These are phyloP conservation scores for Erysimum cheiri DNA, from an alignment of 441 rosid species.

Conservation along the genomic window DNA sequence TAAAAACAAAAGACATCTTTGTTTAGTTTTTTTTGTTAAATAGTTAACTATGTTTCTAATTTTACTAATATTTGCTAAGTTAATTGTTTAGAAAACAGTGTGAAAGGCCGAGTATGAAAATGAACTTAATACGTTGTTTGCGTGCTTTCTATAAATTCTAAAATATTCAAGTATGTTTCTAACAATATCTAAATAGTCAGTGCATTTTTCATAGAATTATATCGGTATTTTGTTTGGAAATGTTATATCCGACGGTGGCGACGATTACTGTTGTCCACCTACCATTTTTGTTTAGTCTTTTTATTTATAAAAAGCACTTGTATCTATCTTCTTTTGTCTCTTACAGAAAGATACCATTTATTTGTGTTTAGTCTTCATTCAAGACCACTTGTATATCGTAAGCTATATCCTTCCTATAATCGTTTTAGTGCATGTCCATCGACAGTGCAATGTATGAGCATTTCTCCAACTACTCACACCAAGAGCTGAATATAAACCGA, in stretches of 20 bases:
- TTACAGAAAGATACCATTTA: not conserved
- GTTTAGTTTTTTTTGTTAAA: not conserved
- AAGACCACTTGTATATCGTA: not conserved
- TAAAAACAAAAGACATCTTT: not conserved
- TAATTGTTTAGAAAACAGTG: not conserved
- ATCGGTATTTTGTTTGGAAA: not conserved
- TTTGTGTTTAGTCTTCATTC: not conserved
- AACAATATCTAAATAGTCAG: not conserved
- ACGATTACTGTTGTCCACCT: constrained; percentile 11
- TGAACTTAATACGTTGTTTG: not conserved
- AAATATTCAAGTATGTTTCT: not conserved
- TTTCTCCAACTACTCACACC: not conserved
- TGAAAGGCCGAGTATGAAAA: not conserved
- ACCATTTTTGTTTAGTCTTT: not conserved
- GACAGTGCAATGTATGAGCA: not conserved
- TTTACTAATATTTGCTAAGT: not conserved
- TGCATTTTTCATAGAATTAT: not conserved
- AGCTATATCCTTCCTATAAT: not conserved
- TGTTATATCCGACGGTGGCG: not conserved
- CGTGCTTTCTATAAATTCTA: not conserved
- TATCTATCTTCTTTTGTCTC: too few relatives aligned
- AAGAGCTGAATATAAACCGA: not conserved
- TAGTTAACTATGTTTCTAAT: not conserved
- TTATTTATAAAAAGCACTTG: too few relatives aligned
- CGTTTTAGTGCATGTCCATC: not conserved